Conservation (phyloP, 495 filamentous ascomycete genomes). For the Aspergillus baeticus region DNA sequence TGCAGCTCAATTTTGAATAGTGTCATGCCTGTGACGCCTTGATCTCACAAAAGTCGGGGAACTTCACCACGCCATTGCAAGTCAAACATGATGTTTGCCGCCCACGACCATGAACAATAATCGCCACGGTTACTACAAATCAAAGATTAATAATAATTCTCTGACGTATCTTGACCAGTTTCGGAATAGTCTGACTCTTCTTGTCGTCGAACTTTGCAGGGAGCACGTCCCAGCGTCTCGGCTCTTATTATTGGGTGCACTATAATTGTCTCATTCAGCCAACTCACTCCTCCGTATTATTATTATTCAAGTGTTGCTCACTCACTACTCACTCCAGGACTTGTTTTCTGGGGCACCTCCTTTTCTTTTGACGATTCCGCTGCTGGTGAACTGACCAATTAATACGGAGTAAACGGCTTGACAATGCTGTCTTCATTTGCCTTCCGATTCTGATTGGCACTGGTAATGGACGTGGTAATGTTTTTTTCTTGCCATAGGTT, state of each 20-base stretch:
- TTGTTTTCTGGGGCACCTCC: too few relatives aligned
- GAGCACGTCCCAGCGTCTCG: constrained; percentile 7
- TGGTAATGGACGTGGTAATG: too few relatives aligned
- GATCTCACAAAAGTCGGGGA: neutral
- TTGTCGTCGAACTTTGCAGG: neutral
- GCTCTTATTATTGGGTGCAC: constrained; percentile 11
- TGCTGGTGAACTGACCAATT: too few relatives aligned
- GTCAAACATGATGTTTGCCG: neutral
- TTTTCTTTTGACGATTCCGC: too few relatives aligned
- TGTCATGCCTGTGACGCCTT: neutral
- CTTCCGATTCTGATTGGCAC: too few relatives aligned
- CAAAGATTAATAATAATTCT: constrained; percentile 2
- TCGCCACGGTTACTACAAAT: neutral
- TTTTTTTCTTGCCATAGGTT: too few relatives aligned
- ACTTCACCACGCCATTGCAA: too few relatives aligned
- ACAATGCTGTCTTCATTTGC: too few relatives aligned
- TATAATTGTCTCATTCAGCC: neutral
- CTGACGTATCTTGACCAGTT: neutral
- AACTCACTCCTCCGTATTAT: neutral
- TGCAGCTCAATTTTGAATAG: neutral
- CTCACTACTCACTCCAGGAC: too few relatives aligned
- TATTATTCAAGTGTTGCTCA: too few relatives aligned
- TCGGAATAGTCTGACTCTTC: neutral
- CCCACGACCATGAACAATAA: neutral
- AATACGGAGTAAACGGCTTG: too few relatives aligned